Base-by-base conservation (phyloP, 352 stramenopile genomes). In the Phytopythium mirpurense region DNA sequence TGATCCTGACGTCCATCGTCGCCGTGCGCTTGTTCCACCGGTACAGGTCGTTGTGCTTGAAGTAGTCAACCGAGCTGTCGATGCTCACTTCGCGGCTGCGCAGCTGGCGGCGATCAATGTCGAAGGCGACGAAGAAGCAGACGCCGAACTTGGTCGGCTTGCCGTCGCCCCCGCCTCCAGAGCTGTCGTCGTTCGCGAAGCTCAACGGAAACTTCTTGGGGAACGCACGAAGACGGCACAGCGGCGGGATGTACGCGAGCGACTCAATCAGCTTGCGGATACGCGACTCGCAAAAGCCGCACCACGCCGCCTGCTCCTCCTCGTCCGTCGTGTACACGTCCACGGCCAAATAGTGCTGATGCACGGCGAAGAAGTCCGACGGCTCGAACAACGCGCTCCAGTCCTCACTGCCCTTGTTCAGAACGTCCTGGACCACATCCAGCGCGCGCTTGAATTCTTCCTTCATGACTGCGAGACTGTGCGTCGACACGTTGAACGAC, bases 401-500 rank as follows among this genome's bases (percentile, higher is more conserved):
- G 50, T 93, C 82, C n/a, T 68, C 72, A 18, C 74, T 77, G 31
- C 85, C 85, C 52, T 90, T 90, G 58, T 70, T 85, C 36, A 95
- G 69, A 59, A 95, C 86, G 48, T 89, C 78, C 54, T 93, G 85
- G 15, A 95, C 85, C 58, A 93, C 70, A 5, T 73, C 69, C 19
- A 92, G 55, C 9, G 74, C 83, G 35, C 83, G 75, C 62, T 90
- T 87, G 49, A 98, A 86, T 70, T 98, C 96, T 24, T 97, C 82
- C 60, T 96, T 93, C 68, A 99, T 97, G 26, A 97, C 82, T 24
- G 90, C 71, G n/a, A 98, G 69, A 59, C 96, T 97, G 57, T 97
- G 90, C 34, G 83, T 76, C 51, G 89, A 97, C 43, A 99, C 96
- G 66, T 98, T 99, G 73, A 98, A 98, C 18, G 96, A 98, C 24